A percentile compares a stretch with the other conserved stretches of the same genome.
Conservation (phyloP, 2,329 filamentous ascomycete genomes). For the Raffaelea albimanens region DNA sequence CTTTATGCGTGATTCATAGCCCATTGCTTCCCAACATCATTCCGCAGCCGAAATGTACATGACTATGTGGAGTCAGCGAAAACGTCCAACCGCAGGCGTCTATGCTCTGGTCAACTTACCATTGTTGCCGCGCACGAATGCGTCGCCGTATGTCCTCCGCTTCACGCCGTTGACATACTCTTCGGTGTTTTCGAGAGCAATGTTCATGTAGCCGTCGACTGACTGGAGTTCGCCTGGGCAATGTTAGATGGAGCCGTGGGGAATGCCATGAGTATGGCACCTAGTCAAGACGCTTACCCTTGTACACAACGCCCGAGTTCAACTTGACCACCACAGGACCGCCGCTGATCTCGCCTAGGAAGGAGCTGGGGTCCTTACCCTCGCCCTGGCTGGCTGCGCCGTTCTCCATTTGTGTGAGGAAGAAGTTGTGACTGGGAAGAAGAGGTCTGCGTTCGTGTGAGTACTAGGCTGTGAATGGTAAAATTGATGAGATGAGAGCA, state of each 20-base stretch:
- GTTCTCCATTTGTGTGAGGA: constrained; percentile 65
- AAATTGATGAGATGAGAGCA: no score
- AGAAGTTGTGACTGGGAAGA: no score
- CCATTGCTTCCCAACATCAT: not conserved
- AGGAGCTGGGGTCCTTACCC: constrained; percentile 86
- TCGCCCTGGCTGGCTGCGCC: constrained; percentile 51
- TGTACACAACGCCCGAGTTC: constrained; percentile 98
- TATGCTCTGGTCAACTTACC: constrained; percentile 49
- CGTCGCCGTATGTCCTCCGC: constrained; percentile 80
- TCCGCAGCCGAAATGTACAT: constrained; percentile 61
- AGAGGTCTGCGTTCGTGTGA: no score
- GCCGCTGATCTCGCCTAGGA: constrained; percentile 89
- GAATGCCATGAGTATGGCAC: no score
- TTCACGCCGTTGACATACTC: constrained; percentile 83
- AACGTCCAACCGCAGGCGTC: no score
- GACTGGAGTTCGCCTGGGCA: constrained; percentile 79
- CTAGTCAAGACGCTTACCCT: constrained; percentile 46
- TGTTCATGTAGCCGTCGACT: constrained; percentile 99
- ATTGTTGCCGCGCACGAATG: constrained; percentile 93
- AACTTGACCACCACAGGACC: constrained; percentile 92
- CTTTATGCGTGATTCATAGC: no score
- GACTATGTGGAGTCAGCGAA: constrained; percentile 32
- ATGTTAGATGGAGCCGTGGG: no score
- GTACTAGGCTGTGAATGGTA: no score
- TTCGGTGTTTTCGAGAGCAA: constrained; percentile 89